These are phyloP conservation scores for Lanmaoa pseudosensibilis DNA, from an alignment of 768 basidiomycete species.

Conservation along the genomic window DNA sequence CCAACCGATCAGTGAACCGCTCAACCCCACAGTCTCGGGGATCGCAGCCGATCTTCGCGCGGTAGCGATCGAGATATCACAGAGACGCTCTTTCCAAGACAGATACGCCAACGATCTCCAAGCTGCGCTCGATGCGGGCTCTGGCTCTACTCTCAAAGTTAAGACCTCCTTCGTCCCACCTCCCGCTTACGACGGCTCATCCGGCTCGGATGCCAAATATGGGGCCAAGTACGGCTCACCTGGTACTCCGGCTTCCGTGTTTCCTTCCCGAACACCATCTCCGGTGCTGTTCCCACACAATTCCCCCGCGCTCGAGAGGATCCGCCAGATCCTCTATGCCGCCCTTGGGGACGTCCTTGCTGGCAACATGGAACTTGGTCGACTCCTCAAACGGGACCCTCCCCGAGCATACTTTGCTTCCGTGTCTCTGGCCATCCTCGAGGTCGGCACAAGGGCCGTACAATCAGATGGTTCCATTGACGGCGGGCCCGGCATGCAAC, in stretches of 20 bases:
- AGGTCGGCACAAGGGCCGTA: conserved; percentile 55
- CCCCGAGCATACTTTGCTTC: conserved; percentile 78
- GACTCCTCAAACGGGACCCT: conserved; percentile 59
- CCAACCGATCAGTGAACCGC: conserved; percentile 39
- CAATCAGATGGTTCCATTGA: conserved; percentile 49
- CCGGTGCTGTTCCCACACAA: conserved; percentile 44
- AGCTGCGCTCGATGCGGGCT: conserved; percentile 71
- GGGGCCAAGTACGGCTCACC: conserved; percentile 8
- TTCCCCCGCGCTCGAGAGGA: conserved; percentile 64
- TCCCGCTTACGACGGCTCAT: conserved; percentile 53
- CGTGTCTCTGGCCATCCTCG: conserved; percentile 71
- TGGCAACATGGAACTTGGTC: conserved; percentile 50
- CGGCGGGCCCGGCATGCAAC: conserved; percentile 48
- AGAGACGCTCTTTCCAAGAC: conserved; percentile 80
- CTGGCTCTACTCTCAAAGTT: conserved; percentile 33
- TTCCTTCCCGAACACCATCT: conserved; percentile 42
- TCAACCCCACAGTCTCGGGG: conserved; percentile 46
- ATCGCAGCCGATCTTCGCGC: conserved; percentile 82
- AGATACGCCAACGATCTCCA: conserved; percentile 74
- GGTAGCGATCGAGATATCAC: conserved; percentile 85
- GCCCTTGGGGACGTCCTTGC: conserved; percentile 71
- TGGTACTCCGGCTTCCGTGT: conserved; percentile 30
- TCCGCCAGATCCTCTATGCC: conserved; percentile 86
- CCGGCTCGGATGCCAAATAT: conserved; percentile 16
- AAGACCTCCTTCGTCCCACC: conserved; percentile 72